Base-by-base conservation (phyloP, 2,329 filamentous ascomycete species). In the Monilinia fructicola region DNA sequence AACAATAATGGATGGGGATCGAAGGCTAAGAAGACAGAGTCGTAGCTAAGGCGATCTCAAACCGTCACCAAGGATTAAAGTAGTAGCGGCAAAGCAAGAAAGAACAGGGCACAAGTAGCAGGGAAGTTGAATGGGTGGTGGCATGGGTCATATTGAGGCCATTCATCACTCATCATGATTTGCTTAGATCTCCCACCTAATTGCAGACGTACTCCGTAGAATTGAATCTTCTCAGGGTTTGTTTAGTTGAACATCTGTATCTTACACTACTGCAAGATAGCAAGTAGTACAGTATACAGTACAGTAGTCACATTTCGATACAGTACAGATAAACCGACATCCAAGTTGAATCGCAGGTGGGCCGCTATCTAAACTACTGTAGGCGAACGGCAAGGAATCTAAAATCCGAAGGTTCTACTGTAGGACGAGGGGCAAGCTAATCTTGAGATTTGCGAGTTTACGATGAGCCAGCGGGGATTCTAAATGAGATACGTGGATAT, bases 381-480 rank as follows among this genome's bases (percentile, higher is more conserved):
- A 46, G 35, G 40, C 23, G 46, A 50, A 62, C 28, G 44, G 23
- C 26, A 59, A 35, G 55, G 56, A 26, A 59, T 48, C 56, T 59
- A 59, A 59, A 59, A 48, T 48, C 28, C 12, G 42, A 35, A 48
- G 35, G 10, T 42, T 38, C 40, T 38, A n/a, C n/a, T n/a, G n/a
- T n/a, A 26, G 48, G 53, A 59, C 42, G 63, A 65, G 63, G 63
- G 54, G 63, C 42, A 38, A 52, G 54, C 46, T 59, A 46, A 65
- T 59, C 44, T 64, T 64, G 64, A 60, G 64, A 62, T 60, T 61
- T 66, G 64, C 64, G 64, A 62, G 16, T 44, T 66, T 62, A 62
- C 54, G 56, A 62, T 66, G 64, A 50, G 52, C 46, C 35, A 38
- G 26, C 46, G 61, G 42, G 64, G 64, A 46, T 54, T 31, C 4